Base-by-base conservation (phyloP, 805 yeast genomes). In the Hanseniaspora nectarophila region DNA sequence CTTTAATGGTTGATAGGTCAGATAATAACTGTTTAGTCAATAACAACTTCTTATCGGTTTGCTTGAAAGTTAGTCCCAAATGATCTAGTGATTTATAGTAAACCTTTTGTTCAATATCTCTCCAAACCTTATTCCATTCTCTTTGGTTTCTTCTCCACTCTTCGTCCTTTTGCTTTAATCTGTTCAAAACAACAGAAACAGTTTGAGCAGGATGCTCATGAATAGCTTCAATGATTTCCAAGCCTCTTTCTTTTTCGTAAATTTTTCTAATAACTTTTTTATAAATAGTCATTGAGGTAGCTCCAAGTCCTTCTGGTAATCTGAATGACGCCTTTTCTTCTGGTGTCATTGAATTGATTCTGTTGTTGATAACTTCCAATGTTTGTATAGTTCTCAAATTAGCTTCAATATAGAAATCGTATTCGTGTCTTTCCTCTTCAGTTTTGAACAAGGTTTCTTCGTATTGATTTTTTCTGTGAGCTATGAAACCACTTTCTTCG, bases 101-200 rank as follows among this genome's bases (percentile, higher is more conserved):
- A 0, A 88, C 95, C 61, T 87, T 89, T 63, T 89, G 95, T 67
- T 92, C 98, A 69, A 94, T 80, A 68, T 90, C 97, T 63, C 99
- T 80, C 99, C 99, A 92, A 13, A 88, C 95, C 64, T 90, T 90
- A 68, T 90, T 90, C 97, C 98, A 92, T 65, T 92, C 97, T 60
- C 97, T 79, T 61, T 90, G 98, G 1, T 96, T 89, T 56, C 96
- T 78, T 67, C 87, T 85, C 99, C 99, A 92, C 68, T 92, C 98
- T 67, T 92, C 97, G 64, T 92, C 97, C 68, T 92, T 92, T 68
- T 92, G 97, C 68, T 92, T 92, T 64, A 92, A 76, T 62, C 99
- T 79, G 59, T 82, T 85, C 66, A 92, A 72, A 13, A 92, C 94
- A 54, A 92, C 81, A 1, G 98, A 97, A 33, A 92, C 92, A 0